Evolutionary conservation across 148 eudicot species (phyloP), one percentile per base, ranked within the genome.

Genomic region (Pharnaceum exiguum): DNA sequence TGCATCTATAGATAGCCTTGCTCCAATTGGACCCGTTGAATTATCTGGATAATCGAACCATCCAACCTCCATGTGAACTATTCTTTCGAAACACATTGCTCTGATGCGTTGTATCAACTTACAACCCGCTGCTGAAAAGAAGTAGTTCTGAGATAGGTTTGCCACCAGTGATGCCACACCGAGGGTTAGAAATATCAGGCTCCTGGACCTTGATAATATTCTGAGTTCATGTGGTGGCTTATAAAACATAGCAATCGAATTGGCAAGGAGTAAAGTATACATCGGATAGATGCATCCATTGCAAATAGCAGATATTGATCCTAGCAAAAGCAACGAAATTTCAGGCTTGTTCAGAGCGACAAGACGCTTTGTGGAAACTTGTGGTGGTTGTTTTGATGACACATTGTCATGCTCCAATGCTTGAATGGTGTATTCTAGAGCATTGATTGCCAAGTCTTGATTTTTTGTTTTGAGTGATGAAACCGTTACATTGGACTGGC

Each of bases 21-120:
- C 83, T 35, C 96, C 96, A 45, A 89, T 79, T 3, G 81, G 75
- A 31, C 96, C 96, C 65, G 85, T 89, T 5, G 96, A 83, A 65
- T 89, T 72, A 10, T 81, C 75, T 0, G 87, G 60, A 55, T 89
- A 76, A 55, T 89, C 96, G 48, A 85, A 89, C 94, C 94, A 89
- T 42, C 82, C 68, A 6, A 89, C 72, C 71, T 89, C 96, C 96
- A 89, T 89, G 31, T 46, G n/a, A 16, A 89, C 68, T 57, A 83
- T 84, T 60, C 71, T 89, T 59, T 79, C 74, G 51, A 89, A 89
- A 55, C 91, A 84, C 72, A 78, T 61, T 25, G 79, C 61, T 71
- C 96, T 67, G 9, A 71, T 53, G 39, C 71, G 37, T 46, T 37
- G 46, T 39, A 71, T 65, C 35, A 71, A 23, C 48, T 59, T 65